Conservation (phyloP, 805 yeast species). For the Tetrapisispora namnaoensis region DNA sequence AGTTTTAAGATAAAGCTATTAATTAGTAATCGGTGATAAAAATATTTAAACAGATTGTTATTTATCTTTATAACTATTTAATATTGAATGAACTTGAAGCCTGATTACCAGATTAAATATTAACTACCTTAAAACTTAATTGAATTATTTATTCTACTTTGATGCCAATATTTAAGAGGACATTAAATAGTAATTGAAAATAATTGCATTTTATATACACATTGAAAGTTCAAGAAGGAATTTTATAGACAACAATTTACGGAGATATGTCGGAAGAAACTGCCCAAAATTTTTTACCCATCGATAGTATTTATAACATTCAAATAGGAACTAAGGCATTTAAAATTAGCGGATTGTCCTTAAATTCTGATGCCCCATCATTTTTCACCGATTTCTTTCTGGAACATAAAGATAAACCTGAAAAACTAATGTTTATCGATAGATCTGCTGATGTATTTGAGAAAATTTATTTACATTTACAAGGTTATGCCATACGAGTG, state of each 20-base stretch:
- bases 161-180: no score
- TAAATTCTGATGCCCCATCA: conserved; percentile 81
- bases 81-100: no score
- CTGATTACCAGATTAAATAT: no score
- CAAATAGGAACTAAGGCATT: conserved; percentile 60
- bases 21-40: neutral
- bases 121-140: no score
- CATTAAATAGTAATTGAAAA: no score
- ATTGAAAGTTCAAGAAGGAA: no score
- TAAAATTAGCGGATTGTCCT: conserved; percentile 62
- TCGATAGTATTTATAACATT: conserved; percentile 55
- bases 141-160: no score
- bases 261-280: neutral
- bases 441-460: conserved; percentile 63
- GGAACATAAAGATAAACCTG: conserved; percentile 1
- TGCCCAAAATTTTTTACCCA: conserved; percentile 39
- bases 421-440: conserved; percentile 51
- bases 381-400: conserved; percentile 69
- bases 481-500: conserved; percentile 66
- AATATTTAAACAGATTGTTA: neutral
- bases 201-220: no score
- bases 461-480: conserved; percentile 59
- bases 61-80: neutral
- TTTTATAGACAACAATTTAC: neutral
- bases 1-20: neutral